Evolutionary conservation across 108 stramenopile genomes (phyloP), one percentile per base, ranked within the genome.

Genomic region (Parietichytrium sp.): DNA sequence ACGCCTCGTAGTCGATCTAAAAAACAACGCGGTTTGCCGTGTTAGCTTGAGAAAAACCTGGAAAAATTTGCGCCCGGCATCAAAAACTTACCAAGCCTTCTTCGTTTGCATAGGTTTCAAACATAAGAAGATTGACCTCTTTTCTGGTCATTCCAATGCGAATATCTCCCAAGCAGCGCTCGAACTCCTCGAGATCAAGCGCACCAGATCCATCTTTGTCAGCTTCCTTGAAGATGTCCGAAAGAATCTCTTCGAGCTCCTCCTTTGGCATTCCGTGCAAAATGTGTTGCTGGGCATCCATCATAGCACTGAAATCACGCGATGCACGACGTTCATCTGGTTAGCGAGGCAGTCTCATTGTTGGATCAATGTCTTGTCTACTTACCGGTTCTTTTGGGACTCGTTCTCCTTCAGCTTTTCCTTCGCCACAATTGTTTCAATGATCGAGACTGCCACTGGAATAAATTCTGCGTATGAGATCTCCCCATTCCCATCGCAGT

Each of bases 61-160:
- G n/a, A n/a, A n/a, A n/a, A n/a, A n/a, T n/a, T n/a, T n/a, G n/a
- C n/a, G n/a, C n/a, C n/a, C n/a, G n/a, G n/a, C n/a, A n/a, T n/a
- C n/a, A n/a, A n/a, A n/a, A n/a, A n/a, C n/a, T n/a, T n/a, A n/a
- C n/a, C n/a, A n/a, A n/a, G 38, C 61, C 61, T 10, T 72, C 61
- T 7, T 72, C 20, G 42, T 72, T 42, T 27, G 61, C 61, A 25
- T 72, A 72, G 8, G 61, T 72, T 20, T 72, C 61, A 27, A 72
- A 72, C 61, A 72, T 72, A 20, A 72, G 61, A 6, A 72, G 38
- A 20, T 72, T 72, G 61, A 36, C 20, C 61, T 72, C 61, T 42
- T 72, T 72, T 0, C 61, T 33, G n/a, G 61, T 72, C 61, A 72
- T 72, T 33, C 61, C 61, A 25, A 72, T 72, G 20, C 61, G 61